These are phyloP conservation scores for Plectosphaerella sp. DNA, from an alignment of 2,329 filamentous ascomycete species.

Conservation along the genomic window DNA sequence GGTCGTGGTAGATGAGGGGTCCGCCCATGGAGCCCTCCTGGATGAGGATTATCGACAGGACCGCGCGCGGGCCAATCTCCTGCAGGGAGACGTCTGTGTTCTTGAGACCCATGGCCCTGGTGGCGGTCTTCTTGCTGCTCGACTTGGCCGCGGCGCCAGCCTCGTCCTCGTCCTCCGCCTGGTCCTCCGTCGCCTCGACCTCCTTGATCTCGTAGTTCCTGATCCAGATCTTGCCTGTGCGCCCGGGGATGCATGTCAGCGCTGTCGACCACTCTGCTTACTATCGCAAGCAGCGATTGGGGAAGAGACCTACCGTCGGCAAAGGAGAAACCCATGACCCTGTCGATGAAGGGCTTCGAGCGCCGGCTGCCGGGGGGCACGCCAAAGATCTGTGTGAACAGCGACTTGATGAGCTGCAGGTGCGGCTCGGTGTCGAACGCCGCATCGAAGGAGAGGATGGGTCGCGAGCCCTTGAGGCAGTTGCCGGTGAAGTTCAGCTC, in stretches of 20 bases:
- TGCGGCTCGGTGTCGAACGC: conserved; percentile 80
- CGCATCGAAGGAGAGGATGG: conserved; percentile 89
- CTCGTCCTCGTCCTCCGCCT: conserved; percentile 27
- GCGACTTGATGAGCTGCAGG: conserved; percentile 80
- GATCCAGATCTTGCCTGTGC: not conserved
- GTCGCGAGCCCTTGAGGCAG: conserved; percentile 88
- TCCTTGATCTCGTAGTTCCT: conserved; percentile 72
- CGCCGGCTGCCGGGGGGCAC: conserved; percentile 85
- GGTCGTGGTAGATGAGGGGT: conserved; percentile 97
- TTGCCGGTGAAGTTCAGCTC: conserved; percentile 97
- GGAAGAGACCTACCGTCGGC: conserved; percentile 67
- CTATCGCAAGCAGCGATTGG: too few relatives aligned
- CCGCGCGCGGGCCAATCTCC: conserved; percentile 91
- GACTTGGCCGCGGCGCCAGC: conserved; percentile 16
- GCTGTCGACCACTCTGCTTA: not conserved
- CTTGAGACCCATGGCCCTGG: conserved; percentile 35
- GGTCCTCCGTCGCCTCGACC: not conserved
- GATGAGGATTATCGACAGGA: conserved; percentile 61
- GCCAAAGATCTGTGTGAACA: conserved; percentile 86
- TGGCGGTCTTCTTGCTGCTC: conserved; percentile 29
- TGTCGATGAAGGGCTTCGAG: conserved; percentile 93
- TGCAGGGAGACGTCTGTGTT: conserved; percentile 78
- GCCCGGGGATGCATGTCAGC: not conserved
- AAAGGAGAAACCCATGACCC: conserved; percentile 87
- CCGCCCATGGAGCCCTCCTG: conserved; percentile 93